Percentiles rank a stretch among this genome's conserved stretches.
Conservation (phyloP, 106 monocot genomes). For the Allium sativum region DNA sequence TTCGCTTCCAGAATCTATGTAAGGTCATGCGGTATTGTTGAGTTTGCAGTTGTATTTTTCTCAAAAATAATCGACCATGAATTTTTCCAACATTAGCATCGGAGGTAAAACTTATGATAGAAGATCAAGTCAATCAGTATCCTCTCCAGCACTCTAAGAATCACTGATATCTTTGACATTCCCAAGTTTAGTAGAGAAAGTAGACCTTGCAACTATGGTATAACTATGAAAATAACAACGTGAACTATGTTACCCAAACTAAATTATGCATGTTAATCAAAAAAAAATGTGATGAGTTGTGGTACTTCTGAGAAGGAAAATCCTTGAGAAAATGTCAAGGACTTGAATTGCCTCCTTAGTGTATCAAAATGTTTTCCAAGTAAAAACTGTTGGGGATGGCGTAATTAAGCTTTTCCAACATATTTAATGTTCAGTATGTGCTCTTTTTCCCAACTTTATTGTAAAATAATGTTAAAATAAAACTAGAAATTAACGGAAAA, state of each 20-base stretch:
- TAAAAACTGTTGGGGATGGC: slow-evolving; percentile 31
- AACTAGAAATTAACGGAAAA: not conserved
- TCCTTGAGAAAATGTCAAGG: slow-evolving; percentile 45
- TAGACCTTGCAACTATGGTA: slow-evolving; percentile 26
- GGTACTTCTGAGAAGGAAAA: slow-evolving; percentile 21
- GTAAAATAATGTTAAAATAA: not conserved
- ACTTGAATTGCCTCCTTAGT: slow-evolving; percentile 44
- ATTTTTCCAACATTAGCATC: not conserved
- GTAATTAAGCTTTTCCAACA: slow-evolving; percentile 21
- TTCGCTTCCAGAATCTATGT: slow-evolving; percentile 26
- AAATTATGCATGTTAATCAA: not conserved
- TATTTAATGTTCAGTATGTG: slow-evolving; percentile 19
- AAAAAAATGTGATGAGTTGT: not conserved
- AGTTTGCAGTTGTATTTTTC: slow-evolving; percentile 15
- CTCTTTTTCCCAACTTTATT: not conserved
- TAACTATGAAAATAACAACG: slow-evolving; percentile 10
- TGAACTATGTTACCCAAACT: not conserved
- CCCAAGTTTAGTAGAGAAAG: slow-evolving; percentile 34
- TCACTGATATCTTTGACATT: slow-evolving; percentile 20
- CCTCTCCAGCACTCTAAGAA: slow-evolving; percentile 71
- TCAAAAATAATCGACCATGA: slow-evolving; percentile 21
- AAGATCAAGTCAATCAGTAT: slow-evolving; percentile 8
- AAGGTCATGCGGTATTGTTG: slow-evolving; percentile 12
- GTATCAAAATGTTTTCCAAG: slow-evolving; percentile 20
- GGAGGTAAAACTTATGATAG: slow-evolving; percentile 16